Evolutionary conservation across 164 flowering plant genomes (phyloP).

Genomic region (Annona squamosa): DNA sequence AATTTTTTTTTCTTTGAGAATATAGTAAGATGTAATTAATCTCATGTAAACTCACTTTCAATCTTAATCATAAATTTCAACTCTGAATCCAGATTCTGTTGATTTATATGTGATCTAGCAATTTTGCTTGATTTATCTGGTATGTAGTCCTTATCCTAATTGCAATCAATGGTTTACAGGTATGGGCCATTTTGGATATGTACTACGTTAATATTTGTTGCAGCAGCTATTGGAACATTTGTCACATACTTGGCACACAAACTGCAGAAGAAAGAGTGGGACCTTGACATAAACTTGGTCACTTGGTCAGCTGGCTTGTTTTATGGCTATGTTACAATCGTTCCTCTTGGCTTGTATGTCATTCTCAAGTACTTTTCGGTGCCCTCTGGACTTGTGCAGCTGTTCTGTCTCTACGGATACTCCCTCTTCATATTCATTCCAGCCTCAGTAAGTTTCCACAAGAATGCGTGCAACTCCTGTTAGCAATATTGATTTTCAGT

Average conservation of each 20-base stretch:
- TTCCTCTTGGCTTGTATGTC: slow-evolving; percentile 74
- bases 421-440: slow-evolving; percentile 95
- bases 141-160: not conserved
- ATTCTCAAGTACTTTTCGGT: slow-evolving; percentile 95
- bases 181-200: slow-evolving; percentile 99
- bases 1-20: too few species aligned
- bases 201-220: slow-evolving; percentile 90
- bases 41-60: too few species aligned
- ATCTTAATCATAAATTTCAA: too few species aligned
- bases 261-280: slow-evolving; percentile 78
- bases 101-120: too few species aligned
- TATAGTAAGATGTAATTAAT: too few species aligned
- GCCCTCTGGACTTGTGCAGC: slow-evolving; percentile 87
- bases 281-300: slow-evolving; percentile 86
- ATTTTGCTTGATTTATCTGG: not conserved
- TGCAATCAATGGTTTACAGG: slow-evolving; percentile 32
- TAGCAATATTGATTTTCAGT: not conserved
- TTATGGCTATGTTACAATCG: slow-evolving; percentile 82
- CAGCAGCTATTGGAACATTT: slow-evolving; percentile 95
- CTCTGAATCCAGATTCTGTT: too few species aligned
- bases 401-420: slow-evolving; percentile 87
- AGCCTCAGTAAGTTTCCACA: slow-evolving; percentile 57
- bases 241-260: slow-evolving; percentile 92
- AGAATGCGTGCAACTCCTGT: not conserved
- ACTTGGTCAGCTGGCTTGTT: slow-evolving; percentile 99